Base-by-base conservation (phyloP, 345 rosid genomes). In the Eucalyptus erythrocorys region DNA sequence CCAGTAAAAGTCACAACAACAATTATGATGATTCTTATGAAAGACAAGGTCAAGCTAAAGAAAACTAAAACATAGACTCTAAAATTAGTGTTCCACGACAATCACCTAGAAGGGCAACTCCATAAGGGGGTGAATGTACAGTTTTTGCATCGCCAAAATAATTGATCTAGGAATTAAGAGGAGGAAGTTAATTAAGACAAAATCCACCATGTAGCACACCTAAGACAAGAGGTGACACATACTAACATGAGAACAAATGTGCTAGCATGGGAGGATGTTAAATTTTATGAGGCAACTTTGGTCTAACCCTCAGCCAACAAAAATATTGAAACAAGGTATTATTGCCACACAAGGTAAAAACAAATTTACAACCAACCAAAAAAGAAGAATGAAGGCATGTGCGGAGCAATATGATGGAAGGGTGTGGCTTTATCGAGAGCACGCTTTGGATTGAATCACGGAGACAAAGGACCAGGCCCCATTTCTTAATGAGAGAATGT, bases 381-480 rank as follows among this genome's bases (percentile, higher is more conserved):
- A 94, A 92, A 93, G 96, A 97, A 94, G 98, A 93, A 94, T 96
- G 93, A 79, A 86, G 51, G 87, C 94, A 92, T 95, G 96, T 95
- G 95, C 93, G 90, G 42, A 91, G 95, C 96, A 95, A 91, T 34
- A 85, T 27, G 57, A 88, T 87, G 91, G 91, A 50, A 16, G 92
- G 88, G 88, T 84, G 93, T 76, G 87, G 1, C 81, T 93, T 89
- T 95, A 92, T 92, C 98, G 93, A 95, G 97, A 89, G 98, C 99
- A 97, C 99, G 99, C 99, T 94, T 96, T 95, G 98, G 96, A 88
- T 93, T 94, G 94, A 93, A 92, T 92, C 95, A 93, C 92, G 96
- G 95, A 92, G 98, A 94, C 98, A 93, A 89, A 91, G 90, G 90
- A 91, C 91, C 93, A 80, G 47, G 34, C 92, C 86, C 86, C 50